phyloP scores from a whole-genome alignment of 495 filamentous ascomycete species.

The Choiromyces venosus region DNA sequence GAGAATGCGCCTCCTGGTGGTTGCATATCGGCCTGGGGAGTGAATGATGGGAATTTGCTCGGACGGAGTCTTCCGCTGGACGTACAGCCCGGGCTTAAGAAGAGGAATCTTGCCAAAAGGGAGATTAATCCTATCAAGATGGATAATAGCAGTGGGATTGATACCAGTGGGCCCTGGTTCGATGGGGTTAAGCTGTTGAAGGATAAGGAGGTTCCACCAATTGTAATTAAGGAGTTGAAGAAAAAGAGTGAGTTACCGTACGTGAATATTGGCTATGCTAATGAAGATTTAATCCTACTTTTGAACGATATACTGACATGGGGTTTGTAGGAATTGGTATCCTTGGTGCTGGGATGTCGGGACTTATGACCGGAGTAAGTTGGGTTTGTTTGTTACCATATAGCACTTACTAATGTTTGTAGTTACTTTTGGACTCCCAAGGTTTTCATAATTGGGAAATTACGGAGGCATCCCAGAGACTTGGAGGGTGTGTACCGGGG shows the following conservation, averaged over 20 bases:
- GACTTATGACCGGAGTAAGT: slow-evolving; percentile 53
- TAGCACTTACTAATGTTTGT: not conserved
- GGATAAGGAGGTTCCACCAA: slow-evolving; percentile 49
- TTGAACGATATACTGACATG: not conserved
- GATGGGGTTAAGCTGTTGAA: slow-evolving; percentile 61
- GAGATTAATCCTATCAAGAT: slow-evolving; percentile 44
- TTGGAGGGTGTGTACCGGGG: slow-evolving; percentile 45
- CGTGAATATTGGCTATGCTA: slow-evolving; percentile 22
- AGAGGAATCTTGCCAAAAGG: slow-evolving; percentile 8
- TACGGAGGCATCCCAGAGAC: slow-evolving; percentile 49
- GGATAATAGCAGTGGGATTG: slow-evolving; percentile 50
- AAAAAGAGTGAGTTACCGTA: slow-evolving; percentile 42
- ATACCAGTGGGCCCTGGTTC: slow-evolving; percentile 63
- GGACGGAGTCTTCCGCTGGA: slow-evolving; percentile 48
- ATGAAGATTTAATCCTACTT: not conserved
- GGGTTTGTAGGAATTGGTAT: slow-evolving; percentile 49
- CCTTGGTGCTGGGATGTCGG: slow-evolving; percentile 64
- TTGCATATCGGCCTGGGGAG: slow-evolving; percentile 54
- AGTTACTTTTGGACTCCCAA: slow-evolving; percentile 50
- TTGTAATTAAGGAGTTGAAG: slow-evolving; percentile 54
- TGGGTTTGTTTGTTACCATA: not conserved
- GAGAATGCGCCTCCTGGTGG: slow-evolving; percentile 46
- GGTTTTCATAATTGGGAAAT: slow-evolving; percentile 56
- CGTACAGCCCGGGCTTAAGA: slow-evolving; percentile 36
- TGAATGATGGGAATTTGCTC: slow-evolving; percentile 41